Percentiles rank a stretch among this genome's conserved stretches.
Evolutionary conservation across 495 filamentous ascomycete species (phyloP).

Genomic region (Podospora bellae-mahoneyi): DNA sequence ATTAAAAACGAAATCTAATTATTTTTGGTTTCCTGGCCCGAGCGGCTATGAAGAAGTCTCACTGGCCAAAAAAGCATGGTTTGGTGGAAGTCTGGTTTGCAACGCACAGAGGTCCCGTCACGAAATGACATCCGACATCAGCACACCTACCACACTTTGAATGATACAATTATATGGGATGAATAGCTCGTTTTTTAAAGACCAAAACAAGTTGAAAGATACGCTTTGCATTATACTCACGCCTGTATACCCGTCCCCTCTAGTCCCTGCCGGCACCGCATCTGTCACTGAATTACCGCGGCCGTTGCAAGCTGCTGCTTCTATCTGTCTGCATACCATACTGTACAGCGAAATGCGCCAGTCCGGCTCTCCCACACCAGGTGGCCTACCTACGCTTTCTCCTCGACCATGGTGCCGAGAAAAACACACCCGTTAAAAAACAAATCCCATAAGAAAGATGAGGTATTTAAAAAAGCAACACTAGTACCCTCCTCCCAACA

Average conservation of each 20-base stretch:
- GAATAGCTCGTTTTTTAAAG: not conserved
- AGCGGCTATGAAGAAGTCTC: no score
- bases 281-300: conserved; percentile 17
- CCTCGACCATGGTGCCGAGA: conserved; percentile 11
- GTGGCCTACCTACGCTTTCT: not conserved
- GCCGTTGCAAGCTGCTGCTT: conserved; percentile 35
- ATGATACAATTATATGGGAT: not conserved
- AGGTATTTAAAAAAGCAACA: conserved; percentile 34
- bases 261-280: not conserved
- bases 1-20: no score
- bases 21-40: no score
- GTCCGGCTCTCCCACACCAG: conserved; percentile 7
- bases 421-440: conserved; percentile 22
- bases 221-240: not conserved
- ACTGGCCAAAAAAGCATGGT: no score
- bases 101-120: not conserved
- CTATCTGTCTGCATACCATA: conserved; percentile 36
- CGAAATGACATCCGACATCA: not conserved
- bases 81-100: no score
- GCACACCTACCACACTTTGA: not conserved
- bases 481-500: conserved; percentile 26
- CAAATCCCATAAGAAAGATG: conserved; percentile 19
- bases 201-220: not conserved
- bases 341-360: conserved; percentile 26
- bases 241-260: not conserved